These are phyloP conservation scores for Dendrobium officinale DNA, from an alignment of 106 monocot genomes.

Conservation along the genomic window DNA sequence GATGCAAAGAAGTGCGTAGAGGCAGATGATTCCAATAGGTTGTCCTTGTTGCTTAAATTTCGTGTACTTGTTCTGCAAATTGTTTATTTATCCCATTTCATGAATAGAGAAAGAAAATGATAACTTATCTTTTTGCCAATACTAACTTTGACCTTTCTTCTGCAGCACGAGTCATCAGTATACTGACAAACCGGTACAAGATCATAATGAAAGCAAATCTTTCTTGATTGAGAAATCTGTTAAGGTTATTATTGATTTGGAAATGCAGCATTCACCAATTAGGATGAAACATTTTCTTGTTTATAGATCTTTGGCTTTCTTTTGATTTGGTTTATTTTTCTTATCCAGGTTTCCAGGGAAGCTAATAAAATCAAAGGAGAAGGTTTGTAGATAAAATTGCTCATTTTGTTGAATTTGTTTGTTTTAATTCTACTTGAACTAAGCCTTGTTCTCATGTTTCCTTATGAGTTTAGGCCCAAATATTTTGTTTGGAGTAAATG, in stretches of 20 bases:
- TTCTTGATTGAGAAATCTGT: constrained; percentile 9
- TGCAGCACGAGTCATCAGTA: constrained; percentile 22
- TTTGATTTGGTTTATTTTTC: constrained; percentile 4
- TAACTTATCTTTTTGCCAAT: neutral
- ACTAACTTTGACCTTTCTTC: constrained; percentile 4
- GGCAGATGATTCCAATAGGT: constrained; percentile 33
- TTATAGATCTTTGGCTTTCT: neutral
- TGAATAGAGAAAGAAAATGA: neutral
- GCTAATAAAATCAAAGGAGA: constrained; percentile 22
- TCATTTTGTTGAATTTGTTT: neutral
- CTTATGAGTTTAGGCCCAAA: neutral
- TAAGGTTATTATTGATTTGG: constrained; percentile 20
- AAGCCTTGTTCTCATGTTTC: neutral
- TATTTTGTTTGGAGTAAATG: neutral
- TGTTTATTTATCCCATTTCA: neutral
- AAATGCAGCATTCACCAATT: neutral
- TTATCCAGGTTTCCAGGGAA: constrained; percentile 28
- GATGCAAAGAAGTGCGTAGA: constrained; percentile 8
- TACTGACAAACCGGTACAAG: constrained; percentile 25
- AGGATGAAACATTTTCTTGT: neutral
- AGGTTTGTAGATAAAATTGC: constrained; percentile 27
- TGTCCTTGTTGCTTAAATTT: constrained; percentile 2
- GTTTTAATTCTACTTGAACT: constrained; percentile 4
- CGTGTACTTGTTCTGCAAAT: neutral
- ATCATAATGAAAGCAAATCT: constrained; percentile 24